Base-by-base conservation (phyloP, 176 grass and related monocot genomes). In the Oryza officinalis region DNA sequence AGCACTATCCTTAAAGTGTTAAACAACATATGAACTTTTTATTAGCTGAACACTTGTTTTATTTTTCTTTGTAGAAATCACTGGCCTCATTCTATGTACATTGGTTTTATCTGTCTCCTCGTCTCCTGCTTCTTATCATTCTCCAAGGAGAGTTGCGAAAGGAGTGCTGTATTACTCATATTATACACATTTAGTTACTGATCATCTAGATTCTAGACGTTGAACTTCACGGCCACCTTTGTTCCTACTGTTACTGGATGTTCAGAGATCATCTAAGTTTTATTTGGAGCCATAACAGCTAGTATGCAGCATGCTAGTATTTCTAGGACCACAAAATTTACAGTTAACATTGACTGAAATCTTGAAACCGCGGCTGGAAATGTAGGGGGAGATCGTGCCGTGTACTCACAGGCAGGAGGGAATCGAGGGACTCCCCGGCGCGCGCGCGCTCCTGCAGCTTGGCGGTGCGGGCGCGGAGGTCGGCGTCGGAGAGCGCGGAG, bases 391-490 rank as follows among this genome's bases (percentile, higher is more conserved):
- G 33, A 35, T 41, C 3, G 23, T 35, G 40, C 26, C 13, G 27
- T 9, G 72, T 71, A 83, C 92, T 76, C 57, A 98, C 96, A 10
- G 96, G 91, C 60, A 98, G 87, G 76, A 98, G 85, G n/a, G 92
- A 95, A 63, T 95, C 96, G 28, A 98, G 89, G 13, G 89, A 82
- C 71, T 98, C 89, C 40, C 89, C 84, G 75, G 88, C 75, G 67
- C 76, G 85, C 41, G 96, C 96, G 40, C 96, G 89, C 65, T 88
- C 89, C 84, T 90, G 92, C 63, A 98, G 87, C 54, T 15, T 69
- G 20, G 91, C 52, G 18, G 96, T 98, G 79, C 87, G 90, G 23
- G 83, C 87, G 27, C 96, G 88, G 25, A 98, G 89, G 57, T 92
- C 85, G 9, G 80, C 82, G 81, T 98, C 96, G 4, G 96, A 93